Evolutionary conservation across 1,284 basidiomycete genomes (phyloP).

Genomic region (Cystobasidium slooffiae): DNA sequence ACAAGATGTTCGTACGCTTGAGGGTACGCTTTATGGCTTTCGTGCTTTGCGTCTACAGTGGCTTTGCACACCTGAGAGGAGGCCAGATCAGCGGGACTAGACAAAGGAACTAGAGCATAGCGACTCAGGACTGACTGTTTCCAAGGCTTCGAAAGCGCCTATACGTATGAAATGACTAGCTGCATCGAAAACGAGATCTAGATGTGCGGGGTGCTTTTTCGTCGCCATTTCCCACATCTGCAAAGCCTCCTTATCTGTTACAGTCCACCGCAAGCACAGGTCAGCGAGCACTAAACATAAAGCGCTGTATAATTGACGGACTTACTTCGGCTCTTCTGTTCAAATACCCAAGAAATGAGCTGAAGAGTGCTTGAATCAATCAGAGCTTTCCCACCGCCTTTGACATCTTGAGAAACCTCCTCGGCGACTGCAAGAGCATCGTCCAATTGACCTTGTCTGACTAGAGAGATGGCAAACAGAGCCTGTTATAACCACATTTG

Average conservation of each 20-base stretch:
- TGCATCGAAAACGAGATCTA: constrained; percentile 14
- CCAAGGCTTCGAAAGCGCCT: constrained; percentile 8
- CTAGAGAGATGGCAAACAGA: constrained; percentile 19
- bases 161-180: constrained; percentile 23
- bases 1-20: constrained; percentile 4
- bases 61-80: constrained; percentile 18
- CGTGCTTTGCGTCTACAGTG: neutral
- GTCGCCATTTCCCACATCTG: constrained; percentile 31
- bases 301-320: neutral
- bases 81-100: neutral
- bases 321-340: constrained; percentile 12
- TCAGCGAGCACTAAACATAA: neutral
- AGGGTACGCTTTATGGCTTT: neutral
- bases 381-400: constrained; percentile 31
- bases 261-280: neutral
- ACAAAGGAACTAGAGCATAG: neutral
- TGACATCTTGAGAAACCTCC: constrained; percentile 32
- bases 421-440: constrained; percentile 2
- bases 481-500: neutral
- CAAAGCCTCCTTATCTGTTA: neutral
- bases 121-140: constrained; percentile 3
- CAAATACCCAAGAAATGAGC: constrained; percentile 28
- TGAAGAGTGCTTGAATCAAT: constrained; percentile 12
- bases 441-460: constrained; percentile 11
- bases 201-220: neutral